A percentile compares a stretch with the other conserved stretches of the same genome.
Evolutionary conservation across 2,329 filamentous ascomycete genomes (phyloP).

Genomic region (Colletotrichum musae): DNA sequence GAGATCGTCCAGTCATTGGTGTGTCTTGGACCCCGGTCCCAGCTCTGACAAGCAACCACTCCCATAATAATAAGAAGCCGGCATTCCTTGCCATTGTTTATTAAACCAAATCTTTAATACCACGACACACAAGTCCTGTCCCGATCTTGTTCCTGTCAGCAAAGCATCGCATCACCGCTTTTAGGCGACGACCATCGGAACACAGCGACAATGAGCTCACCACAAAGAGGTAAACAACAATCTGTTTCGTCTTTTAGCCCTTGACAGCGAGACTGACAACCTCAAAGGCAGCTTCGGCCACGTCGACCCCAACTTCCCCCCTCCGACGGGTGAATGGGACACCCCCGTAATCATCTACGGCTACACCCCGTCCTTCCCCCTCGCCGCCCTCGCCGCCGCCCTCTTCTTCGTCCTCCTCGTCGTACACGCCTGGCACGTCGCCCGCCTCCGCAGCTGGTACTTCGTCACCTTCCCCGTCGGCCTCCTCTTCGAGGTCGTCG

Average conservation of each 20-base stretch:
- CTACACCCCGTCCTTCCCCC: slow-evolving; percentile 62
- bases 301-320: slow-evolving; percentile 67
- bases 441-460: slow-evolving; percentile 59
- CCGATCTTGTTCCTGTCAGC: background rate
- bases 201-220: slow-evolving; percentile 16
- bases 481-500: slow-evolving; percentile 63
- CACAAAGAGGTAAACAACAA: slow-evolving; percentile 28
- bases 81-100: background rate
- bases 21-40: background rate
- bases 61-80: background rate
- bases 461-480: slow-evolving; percentile 62
- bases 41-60: background rate
- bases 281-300: slow-evolving; percentile 51
- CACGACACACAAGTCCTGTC: background rate
- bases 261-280: slow-evolving; percentile 28
- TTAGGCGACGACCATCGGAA: background rate
- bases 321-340: slow-evolving; percentile 60
- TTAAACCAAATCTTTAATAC: background rate
- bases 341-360: slow-evolving; percentile 66
- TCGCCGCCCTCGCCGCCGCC: slow-evolving; percentile 58
- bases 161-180: slow-evolving; percentile 7
- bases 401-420: slow-evolving; percentile 60
- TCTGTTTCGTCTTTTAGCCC: fast-evolving
- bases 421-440: slow-evolving; percentile 54
- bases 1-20: slow-evolving; percentile 8